A percentile compares a stretch with the other conserved stretches of the same genome.
Conservation (phyloP, 169 alveolate genomes). For the Plasmodium ovale region DNA sequence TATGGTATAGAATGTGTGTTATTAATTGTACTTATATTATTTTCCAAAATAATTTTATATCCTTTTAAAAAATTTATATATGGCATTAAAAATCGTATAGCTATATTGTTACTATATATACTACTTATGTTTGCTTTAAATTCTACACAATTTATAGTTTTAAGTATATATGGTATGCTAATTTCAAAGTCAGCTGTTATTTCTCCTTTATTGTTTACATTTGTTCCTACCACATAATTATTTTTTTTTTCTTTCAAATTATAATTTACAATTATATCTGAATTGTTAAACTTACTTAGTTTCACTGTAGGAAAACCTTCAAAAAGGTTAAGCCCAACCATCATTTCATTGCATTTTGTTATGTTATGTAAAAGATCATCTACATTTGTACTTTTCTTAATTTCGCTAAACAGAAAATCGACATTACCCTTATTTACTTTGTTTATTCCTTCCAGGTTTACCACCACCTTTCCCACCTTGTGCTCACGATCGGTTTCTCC, state of each 20-base stretch:
- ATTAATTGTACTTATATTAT: slow-evolving; percentile 25
- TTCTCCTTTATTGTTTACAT: slow-evolving; percentile 74
- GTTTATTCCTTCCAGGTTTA: slow-evolving; percentile 44
- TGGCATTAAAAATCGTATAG: slow-evolving; percentile 44
- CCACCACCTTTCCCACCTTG: slow-evolving; percentile 10
- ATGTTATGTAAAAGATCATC: slow-evolving; percentile 23
- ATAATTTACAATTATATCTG: slow-evolving; percentile 20
- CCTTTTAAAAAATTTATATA: neutral
- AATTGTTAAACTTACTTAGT: neutral
- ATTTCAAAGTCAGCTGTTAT: slow-evolving; percentile 55
- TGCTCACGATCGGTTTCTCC: neutral
- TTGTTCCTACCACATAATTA: slow-evolving; percentile 51
- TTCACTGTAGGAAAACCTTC: slow-evolving; percentile 17
- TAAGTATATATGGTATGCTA: slow-evolving; percentile 37
- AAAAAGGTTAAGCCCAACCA: slow-evolving; percentile 22
- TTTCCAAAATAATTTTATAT: slow-evolving; percentile 26
- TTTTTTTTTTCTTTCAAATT: slow-evolving; percentile 22
- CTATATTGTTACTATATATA: slow-evolving; percentile 47
- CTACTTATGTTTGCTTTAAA: slow-evolving; percentile 66
- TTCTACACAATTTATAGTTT: slow-evolving; percentile 38
- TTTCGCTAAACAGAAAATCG: slow-evolving; percentile 26
- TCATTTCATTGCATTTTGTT: slow-evolving; percentile 20
- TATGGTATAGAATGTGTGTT: slow-evolving; percentile 35
- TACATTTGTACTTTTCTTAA: slow-evolving; percentile 42
- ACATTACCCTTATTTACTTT: slow-evolving; percentile 16